A percentile compares a stretch with the other conserved stretches of the same genome.
Evolutionary conservation across 1,139 yeast species (phyloP).

Genomic region (Candida sanyaensis): DNA sequence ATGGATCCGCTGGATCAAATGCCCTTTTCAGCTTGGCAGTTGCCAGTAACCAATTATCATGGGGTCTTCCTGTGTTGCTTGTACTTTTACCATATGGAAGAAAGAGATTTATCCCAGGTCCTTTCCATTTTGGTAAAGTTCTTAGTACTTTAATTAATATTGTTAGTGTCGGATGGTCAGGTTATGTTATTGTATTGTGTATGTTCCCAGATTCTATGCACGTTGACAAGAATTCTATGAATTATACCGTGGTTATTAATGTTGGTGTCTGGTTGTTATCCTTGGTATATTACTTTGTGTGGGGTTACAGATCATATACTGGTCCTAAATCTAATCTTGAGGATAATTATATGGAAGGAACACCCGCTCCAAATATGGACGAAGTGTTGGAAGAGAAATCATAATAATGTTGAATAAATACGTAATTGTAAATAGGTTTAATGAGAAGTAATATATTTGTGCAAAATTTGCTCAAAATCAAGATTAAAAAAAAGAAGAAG

Average conservation of each 20-base stretch:
- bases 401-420: not conserved
- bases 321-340: constrained; percentile 41
- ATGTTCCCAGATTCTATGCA: constrained; percentile 40
- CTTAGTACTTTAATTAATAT: constrained; percentile 38
- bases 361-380: not conserved
- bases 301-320: constrained; percentile 30
- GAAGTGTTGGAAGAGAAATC: constrained; percentile 3
- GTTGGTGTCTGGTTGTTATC: constrained; percentile 38
- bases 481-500: not conserved
- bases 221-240: constrained; percentile 34
- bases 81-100: constrained; percentile 44
- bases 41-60: constrained; percentile 44
- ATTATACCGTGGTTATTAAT: constrained; percentile 37
- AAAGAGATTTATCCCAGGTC: constrained; percentile 58
- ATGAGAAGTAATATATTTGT: too few species aligned
- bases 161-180: constrained; percentile 27
- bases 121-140: constrained; percentile 57
- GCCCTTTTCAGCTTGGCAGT: constrained; percentile 54
- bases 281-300: constrained; percentile 26
- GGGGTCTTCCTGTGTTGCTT: constrained; percentile 33
- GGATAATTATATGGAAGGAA: constrained; percentile 8
- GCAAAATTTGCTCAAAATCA: too few species aligned
- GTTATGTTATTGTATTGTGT: constrained; percentile 33
- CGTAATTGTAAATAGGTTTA: not conserved
- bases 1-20: constrained; percentile 56